These are phyloP conservation scores for Candida berthetii DNA, from an alignment of 805 yeast species.

Conservation along the genomic window DNA sequence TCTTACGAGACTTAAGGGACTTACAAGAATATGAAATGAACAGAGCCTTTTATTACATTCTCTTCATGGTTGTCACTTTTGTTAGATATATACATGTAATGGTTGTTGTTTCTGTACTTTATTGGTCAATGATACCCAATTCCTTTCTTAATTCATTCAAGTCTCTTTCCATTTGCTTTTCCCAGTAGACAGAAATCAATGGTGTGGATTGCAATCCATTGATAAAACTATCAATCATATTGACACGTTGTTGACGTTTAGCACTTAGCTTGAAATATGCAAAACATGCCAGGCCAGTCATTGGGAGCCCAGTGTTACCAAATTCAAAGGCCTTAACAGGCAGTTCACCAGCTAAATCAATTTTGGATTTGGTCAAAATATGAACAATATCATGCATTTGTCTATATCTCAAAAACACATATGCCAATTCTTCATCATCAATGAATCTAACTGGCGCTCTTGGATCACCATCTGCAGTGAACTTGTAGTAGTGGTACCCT, in stretches of 20 bases:
- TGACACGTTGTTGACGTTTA: conserved; percentile 48
- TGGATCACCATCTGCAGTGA: conserved; percentile 91
- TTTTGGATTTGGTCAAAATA: conserved; percentile 84
- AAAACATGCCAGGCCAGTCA: conserved; percentile 87
- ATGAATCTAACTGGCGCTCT: conserved; percentile 84
- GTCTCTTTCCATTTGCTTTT: conserved; percentile 66
- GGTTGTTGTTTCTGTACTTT: no score
- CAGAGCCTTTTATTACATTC: no score
- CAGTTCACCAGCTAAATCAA: conserved; percentile 93
- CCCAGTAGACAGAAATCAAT: conserved; percentile 90
- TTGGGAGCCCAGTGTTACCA: conserved; percentile 87
- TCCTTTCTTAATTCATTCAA: conserved; percentile 65
- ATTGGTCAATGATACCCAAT: conserved; percentile 42
- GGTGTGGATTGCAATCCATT: conserved; percentile 72
- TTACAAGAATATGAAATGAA: no score
- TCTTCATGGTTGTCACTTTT: no score
- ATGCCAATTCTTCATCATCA: conserved; percentile 86
- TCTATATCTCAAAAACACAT: conserved; percentile 87
- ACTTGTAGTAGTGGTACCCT: conserved; percentile 77
- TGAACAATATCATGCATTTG: conserved; percentile 98
- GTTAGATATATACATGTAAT: not conserved
- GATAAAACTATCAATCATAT: conserved; percentile 59
- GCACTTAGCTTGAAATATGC: conserved; percentile 76
- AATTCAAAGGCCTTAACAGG: conserved; percentile 90
- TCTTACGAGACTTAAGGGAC: no score